Conservation (phyloP, 2,329 filamentous ascomycete genomes). For the Fusarium pseudocircinatum region DNA sequence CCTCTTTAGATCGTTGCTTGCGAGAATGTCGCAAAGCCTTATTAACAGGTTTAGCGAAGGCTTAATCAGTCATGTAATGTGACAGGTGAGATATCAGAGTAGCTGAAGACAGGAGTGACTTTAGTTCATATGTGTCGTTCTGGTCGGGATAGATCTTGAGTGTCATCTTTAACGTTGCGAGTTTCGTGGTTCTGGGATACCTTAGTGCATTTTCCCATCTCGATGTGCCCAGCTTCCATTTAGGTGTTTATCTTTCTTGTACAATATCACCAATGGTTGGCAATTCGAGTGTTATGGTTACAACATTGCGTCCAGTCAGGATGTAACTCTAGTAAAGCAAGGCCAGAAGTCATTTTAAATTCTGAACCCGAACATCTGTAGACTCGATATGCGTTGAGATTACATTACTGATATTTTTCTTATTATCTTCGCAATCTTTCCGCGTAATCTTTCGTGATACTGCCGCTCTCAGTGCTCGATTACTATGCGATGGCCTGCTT, state of each 20-base stretch:
- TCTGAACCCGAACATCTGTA: neutral
- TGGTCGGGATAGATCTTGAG: neutral
- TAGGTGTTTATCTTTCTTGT: neutral
- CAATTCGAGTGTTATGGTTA: neutral
- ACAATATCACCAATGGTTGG: neutral
- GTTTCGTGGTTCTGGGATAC: neutral
- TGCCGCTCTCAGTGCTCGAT: neutral
- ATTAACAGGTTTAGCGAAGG: neutral
- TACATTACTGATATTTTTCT: neutral
- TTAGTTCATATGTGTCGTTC: no score
- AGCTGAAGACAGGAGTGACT: neutral
- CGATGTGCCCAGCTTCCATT: neutral
- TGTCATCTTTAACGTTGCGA: neutral
- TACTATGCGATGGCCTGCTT: no score
- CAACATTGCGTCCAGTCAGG: neutral
- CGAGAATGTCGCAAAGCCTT: neutral
- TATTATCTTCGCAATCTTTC: no score
- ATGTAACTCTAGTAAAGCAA: neutral
- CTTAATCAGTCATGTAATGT: neutral
- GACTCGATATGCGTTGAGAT: accelerated
- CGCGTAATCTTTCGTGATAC: neutral
- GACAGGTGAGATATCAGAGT: neutral
- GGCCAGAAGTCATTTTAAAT: neutral
- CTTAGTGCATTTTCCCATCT: neutral
- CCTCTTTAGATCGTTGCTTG: neutral